Base-by-base conservation (phyloP, 495 filamentous ascomycete species). In the Articulospora tetracladia region DNA sequence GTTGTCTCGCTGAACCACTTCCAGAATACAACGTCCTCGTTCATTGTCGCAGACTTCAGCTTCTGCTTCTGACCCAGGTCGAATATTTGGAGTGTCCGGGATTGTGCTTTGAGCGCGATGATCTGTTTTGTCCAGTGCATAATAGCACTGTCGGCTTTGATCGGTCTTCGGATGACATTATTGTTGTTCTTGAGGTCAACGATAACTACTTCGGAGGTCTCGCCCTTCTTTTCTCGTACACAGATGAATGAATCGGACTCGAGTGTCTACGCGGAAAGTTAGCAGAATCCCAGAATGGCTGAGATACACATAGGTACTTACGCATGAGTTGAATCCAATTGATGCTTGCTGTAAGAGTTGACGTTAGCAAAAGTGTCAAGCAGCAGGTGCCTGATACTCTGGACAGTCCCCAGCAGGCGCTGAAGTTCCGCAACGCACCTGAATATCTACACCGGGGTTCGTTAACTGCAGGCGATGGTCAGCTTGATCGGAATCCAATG, bases 91-190 rank as follows among this genome's bases (percentile, higher is more conserved):
- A 99, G 85, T 59, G 95, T 98, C 60, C 92, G 84, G 52, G 83
- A 82, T 69, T 95, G 90, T 30, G 94, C 95, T 74, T 92, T 93
- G 60, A 99, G 83, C 47, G 95, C 94, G 70, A 99, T 98, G 74
- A 98, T 93, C 72, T 94, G 91, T 70, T 87, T 87, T 66, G 79
- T 84, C 91, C 92, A 97, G 83, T 99, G 94, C 94, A 99, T 97
- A 71, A 99, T 97, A 61, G 94, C 95, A 84, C 92, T 97, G 79
- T 99, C 94, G 66, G 94, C 95, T 77, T 97, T 98, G 80, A 99
- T 99, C 10, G 93, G 92, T 64, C 94, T 84, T 63, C 90, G 87
- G 60, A 92, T 95, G 69, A 96, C 82, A 75, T 92, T 89, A 39
- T 65, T 65, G 83, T 96, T 96, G 75, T 83, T 83, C 74, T 97